Percentiles rank a stretch among this genome's conserved stretches.
Conservation (phyloP, 768 basidiomycete genomes). For the Termitomyces sp. region DNA sequence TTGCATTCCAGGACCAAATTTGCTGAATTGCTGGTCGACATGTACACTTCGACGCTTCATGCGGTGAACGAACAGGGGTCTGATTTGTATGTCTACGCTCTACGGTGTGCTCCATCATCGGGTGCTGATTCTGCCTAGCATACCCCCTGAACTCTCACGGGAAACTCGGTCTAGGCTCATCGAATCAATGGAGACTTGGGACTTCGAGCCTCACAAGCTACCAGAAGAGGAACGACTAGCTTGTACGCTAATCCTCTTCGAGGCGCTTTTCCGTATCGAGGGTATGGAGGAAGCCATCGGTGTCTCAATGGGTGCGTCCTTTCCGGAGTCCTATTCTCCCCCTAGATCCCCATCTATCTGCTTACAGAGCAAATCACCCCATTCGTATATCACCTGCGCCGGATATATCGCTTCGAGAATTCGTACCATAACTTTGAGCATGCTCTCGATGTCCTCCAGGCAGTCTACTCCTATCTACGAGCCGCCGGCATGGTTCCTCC, state of each 20-base stretch:
- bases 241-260: conserved; percentile 85
- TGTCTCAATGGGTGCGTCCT: conserved; percentile 54
- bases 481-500: conserved; percentile 81
- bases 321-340: conserved; percentile 13
- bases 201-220: conserved; percentile 86
- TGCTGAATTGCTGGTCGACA: conserved; percentile 81
- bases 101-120: not conserved
- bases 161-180: conserved; percentile 64
- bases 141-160: conserved; percentile 44
- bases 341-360: conserved; percentile 8
- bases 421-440: conserved; percentile 98
- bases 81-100: conserved; percentile 35
- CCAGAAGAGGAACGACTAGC: conserved; percentile 79
- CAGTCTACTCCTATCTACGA: conserved; percentile 80
- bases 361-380: conserved; percentile 65
- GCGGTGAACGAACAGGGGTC: conserved; percentile 59
- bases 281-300: conserved; percentile 61
- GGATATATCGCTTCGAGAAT: conserved; percentile 86
- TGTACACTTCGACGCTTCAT: conserved; percentile 76
- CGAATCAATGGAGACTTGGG: conserved; percentile 70
- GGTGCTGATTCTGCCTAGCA: conserved; percentile 25
- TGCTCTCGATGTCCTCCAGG: conserved; percentile 94
- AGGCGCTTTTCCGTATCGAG: conserved; percentile 76
- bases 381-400: conserved; percentile 86
- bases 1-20: conserved; percentile 46